Evolutionary conservation across 2,329 filamentous ascomycete species (phyloP).

Genomic region (Colletotrichum tofieldiae): DNA sequence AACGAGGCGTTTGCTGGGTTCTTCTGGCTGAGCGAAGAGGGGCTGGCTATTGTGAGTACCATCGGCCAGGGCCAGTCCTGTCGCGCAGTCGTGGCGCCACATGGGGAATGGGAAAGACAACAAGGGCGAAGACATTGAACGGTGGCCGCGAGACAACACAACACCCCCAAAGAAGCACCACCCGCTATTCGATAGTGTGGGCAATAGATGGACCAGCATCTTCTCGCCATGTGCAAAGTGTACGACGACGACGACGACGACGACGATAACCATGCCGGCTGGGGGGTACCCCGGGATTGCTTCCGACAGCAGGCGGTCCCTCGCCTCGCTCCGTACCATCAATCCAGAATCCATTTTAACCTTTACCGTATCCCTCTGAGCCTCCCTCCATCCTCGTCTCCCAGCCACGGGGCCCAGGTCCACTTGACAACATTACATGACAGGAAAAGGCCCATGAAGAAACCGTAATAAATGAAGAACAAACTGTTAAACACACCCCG

Average conservation of each 20-base stretch:
- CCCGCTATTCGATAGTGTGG: conserved; percentile 9
- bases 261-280: background rate
- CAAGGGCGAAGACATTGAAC: conserved; percentile 23
- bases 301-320: conserved; percentile 17
- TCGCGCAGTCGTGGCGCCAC: conserved; percentile 34
- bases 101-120: conserved; percentile 26
- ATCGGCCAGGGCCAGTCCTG: conserved; percentile 1
- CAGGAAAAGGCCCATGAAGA: conserved; percentile 14
- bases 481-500: conserved; percentile 33
- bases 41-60: conserved; percentile 17
- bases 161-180: background rate
- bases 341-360: conserved; percentile 15
- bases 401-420: conserved; percentile 20
- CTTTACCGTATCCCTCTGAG: conserved; percentile 17
- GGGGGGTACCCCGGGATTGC: conserved; percentile 13
- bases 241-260: conserved; percentile 12
- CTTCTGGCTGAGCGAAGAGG: conserved; percentile 9
- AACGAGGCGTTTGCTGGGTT: background rate
- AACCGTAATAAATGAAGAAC: conserved; percentile 38
- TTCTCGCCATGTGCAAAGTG: conserved; percentile 9
- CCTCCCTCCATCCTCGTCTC: conserved; percentile 3
- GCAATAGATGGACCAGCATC: conserved; percentile 15
- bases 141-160: conserved; percentile 24
- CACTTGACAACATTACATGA: conserved; percentile 22
- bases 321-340: conserved; percentile 9